A percentile compares a stretch with the other conserved stretches of the same genome.
Conservation (phyloP, 192 early-diverging fungal genomes). For the Backusella psychrophila region DNA sequence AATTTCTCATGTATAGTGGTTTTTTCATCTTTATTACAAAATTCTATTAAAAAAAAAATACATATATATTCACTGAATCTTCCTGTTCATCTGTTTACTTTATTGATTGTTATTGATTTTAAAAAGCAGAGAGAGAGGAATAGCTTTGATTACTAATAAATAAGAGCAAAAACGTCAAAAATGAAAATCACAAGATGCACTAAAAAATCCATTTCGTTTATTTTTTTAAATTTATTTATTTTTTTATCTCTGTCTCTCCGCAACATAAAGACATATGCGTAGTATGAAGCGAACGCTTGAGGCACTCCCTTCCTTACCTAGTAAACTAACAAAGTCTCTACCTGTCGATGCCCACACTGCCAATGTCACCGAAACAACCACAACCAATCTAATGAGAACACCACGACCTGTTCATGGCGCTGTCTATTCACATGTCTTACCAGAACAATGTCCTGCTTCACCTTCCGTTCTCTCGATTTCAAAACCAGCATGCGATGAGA, state of each 20-base stretch:
- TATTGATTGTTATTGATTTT: too few species aligned
- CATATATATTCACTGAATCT: too few species aligned
- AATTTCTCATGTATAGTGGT: too few species aligned
- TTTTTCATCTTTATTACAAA: too few species aligned
- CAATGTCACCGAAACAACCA: background rate
- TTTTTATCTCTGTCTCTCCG: background rate
- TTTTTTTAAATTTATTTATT: background rate
- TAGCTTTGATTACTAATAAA: too few species aligned
- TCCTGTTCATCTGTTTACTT: too few species aligned
- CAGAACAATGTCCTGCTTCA: slow-evolving; percentile 33
- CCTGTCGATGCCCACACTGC: slow-evolving; percentile 13
- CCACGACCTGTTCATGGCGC: slow-evolving; percentile 38
- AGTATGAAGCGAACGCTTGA: slow-evolving; percentile 1
- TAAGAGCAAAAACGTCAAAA: too few species aligned
- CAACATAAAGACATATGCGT: background rate
- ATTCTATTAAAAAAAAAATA: too few species aligned
- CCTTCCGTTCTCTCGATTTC: slow-evolving; percentile 34
- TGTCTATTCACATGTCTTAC: slow-evolving; percentile 42
- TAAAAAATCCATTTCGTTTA: too few species aligned
- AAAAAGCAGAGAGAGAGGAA: too few species aligned
- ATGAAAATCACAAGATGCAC: too few species aligned
- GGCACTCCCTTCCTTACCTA: slow-evolving; percentile 8
- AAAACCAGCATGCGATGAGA: slow-evolving; percentile 20
- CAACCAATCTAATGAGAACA: background rate
- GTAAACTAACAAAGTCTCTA: background rate